Conservation (phyloP, 2,329 filamentous ascomycete genomes). For the Dactylellina leptospora region DNA sequence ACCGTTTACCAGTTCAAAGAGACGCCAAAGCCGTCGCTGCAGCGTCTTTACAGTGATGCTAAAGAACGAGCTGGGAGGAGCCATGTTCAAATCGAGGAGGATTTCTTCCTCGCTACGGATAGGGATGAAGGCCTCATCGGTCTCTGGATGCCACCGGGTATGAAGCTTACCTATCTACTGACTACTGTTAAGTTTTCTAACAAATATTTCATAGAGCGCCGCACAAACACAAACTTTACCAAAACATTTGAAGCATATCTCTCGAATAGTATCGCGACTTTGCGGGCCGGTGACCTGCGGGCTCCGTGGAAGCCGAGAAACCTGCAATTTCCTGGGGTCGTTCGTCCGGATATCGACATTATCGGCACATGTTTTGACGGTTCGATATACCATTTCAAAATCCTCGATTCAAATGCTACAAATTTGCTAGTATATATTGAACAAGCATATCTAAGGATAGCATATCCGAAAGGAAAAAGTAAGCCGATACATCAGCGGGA, state of each 20-base stretch:
- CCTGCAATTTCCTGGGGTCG: constrained; percentile 58
- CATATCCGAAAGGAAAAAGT: constrained; percentile 15
- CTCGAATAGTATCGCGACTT: constrained; percentile 67
- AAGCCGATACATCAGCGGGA: constrained; percentile 23
- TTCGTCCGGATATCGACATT: constrained; percentile 64
- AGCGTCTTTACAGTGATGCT: constrained; percentile 22
- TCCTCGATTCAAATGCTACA: constrained; percentile 64
- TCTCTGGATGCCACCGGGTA: constrained; percentile 56
- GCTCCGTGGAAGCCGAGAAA: constrained; percentile 63
- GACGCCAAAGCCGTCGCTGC: constrained; percentile 9
- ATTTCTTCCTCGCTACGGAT: constrained; percentile 55
- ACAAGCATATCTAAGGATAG: constrained; percentile 4
- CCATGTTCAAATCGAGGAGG: constrained; percentile 30
- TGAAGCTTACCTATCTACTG: not conserved
- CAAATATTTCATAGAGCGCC: constrained; percentile 27
- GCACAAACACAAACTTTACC: constrained; percentile 52
- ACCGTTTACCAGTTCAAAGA: constrained; percentile 28
- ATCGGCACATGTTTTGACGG: constrained; percentile 76
- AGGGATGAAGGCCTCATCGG: constrained; percentile 57
- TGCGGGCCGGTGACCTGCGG: constrained; percentile 67
- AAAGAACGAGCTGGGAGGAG: constrained; percentile 31
- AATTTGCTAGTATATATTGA: constrained; percentile 32
- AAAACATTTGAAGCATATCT: constrained; percentile 68
- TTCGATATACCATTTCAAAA: constrained; percentile 73
- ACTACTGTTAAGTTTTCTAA: constrained; percentile 5